A percentile compares a stretch with the other conserved stretches of the same genome.
Conservation (phyloP, 2,329 filamentous ascomycete genomes). For the Alternaria metachromatica region DNA sequence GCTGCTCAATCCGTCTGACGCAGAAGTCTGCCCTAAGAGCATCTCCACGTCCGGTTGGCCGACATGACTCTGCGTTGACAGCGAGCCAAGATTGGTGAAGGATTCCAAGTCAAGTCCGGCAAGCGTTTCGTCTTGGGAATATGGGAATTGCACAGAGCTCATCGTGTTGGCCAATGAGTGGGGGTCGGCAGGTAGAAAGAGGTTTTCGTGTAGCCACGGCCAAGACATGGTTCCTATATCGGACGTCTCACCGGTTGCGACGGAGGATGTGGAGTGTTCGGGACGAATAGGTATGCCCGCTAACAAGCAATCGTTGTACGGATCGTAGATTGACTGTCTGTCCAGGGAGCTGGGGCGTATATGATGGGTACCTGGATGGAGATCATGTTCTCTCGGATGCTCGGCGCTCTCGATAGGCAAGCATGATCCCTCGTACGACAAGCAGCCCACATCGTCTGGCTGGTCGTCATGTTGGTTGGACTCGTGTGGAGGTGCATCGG, state of each 20-base stretch:
- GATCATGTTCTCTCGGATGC: background rate
- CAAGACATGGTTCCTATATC: background rate
- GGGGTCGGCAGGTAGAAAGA: background rate
- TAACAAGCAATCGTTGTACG: background rate
- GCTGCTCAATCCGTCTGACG: background rate
- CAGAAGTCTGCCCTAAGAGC: background rate
- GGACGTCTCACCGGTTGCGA: background rate
- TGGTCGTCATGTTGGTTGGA: background rate
- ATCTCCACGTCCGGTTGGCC: background rate
- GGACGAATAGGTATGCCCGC: background rate
- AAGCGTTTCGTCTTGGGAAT: background rate
- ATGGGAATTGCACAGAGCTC: background rate
- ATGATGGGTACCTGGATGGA: background rate
- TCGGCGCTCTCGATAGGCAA: background rate
- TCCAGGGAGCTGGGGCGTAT: background rate
- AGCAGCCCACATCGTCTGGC: background rate
- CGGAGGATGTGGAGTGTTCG: background rate
- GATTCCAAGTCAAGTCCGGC: background rate
- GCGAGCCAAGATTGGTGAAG: background rate
- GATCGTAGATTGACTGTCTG: background rate
- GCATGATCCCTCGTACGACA: background rate
- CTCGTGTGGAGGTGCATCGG: background rate
- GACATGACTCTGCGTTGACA: background rate
- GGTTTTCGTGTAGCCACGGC: background rate
- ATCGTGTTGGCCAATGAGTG: background rate